Conservation (phyloP, 345 rosid genomes). For the Moricandia arvensis region DNA sequence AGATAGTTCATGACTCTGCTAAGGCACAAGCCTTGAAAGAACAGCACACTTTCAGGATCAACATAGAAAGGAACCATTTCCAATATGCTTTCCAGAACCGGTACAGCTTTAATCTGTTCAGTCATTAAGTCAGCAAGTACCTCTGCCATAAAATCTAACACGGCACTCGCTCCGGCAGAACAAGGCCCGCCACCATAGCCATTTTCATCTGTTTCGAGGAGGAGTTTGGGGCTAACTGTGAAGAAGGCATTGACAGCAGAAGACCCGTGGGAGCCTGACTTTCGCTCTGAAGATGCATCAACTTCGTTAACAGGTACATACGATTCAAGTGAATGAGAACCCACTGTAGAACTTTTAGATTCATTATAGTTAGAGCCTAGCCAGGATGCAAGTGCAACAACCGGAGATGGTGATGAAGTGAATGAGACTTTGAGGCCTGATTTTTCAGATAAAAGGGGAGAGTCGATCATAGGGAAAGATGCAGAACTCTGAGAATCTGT, state of each 20-base stretch:
- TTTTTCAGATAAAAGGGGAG: constrained; percentile 82
- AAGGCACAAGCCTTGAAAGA: constrained; percentile 93
- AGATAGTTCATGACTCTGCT: constrained; percentile 91
- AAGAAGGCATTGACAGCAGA: constrained; percentile 52
- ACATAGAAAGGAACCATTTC: constrained; percentile 86
- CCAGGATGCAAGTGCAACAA: constrained; percentile 80
- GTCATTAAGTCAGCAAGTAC: constrained; percentile 86
- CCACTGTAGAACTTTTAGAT: constrained; percentile 47
- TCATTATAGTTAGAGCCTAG: constrained; percentile 59
- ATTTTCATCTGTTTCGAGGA: constrained; percentile 84
- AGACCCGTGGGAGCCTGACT: constrained; percentile 58
- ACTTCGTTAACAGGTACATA: constrained; percentile 57
- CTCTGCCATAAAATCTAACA: constrained; percentile 93
- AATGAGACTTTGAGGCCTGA: constrained; percentile 58
- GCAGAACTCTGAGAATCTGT: constrained; percentile 65
- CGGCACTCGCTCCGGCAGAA: constrained; percentile 96
- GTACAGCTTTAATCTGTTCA: constrained; percentile 89
- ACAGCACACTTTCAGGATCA: constrained; percentile 84
- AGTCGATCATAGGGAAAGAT: constrained; percentile 56
- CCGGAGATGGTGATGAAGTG: constrained; percentile 64
- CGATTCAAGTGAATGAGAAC: constrained; percentile 69
- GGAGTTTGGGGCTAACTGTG: constrained; percentile 63
- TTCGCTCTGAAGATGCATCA: constrained; percentile 70
- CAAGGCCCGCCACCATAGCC: constrained; percentile 99
- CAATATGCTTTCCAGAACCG: constrained; percentile 70